Conservation (phyloP, 495 filamentous ascomycete species). For the Talaromyces trachyspermus region DNA sequence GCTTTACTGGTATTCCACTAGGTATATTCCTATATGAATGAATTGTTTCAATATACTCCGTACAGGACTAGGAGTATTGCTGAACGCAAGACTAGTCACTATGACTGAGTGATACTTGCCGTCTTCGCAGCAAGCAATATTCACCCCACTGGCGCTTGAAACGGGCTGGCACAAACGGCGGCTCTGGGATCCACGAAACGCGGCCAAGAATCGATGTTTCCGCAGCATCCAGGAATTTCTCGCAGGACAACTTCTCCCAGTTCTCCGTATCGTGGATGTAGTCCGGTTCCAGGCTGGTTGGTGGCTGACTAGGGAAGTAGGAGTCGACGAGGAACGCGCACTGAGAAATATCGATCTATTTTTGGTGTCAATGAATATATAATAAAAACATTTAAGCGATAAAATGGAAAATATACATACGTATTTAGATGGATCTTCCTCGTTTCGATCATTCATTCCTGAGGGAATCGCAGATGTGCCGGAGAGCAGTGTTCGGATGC, state of each 20-base stretch:
- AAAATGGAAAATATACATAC: conserved; percentile 46
- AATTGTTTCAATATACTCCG: too few relatives aligned
- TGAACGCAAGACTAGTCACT: neutral
- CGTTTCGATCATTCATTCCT: conserved; percentile 91
- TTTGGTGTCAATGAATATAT: neutral
- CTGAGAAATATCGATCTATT: conserved; percentile 55
- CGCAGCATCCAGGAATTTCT: conserved; percentile 72
- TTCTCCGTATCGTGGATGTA: conserved; percentile 58
- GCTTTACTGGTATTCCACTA: neutral
- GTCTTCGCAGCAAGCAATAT: conserved; percentile 68
- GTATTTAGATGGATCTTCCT: conserved; percentile 83
- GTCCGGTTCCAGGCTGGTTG: conserved; percentile 60
- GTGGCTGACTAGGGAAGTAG: conserved; percentile 53
- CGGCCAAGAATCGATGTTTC: conserved; percentile 67
- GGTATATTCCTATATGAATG: too few relatives aligned
- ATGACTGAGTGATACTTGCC: too few relatives aligned
- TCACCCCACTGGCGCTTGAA: conserved; percentile 70
- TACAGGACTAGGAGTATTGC: too few relatives aligned
- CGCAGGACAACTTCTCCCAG: conserved; percentile 71
- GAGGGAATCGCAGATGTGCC: conserved; percentile 72
- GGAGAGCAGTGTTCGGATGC: conserved; percentile 53
- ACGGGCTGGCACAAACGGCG: conserved; percentile 57
- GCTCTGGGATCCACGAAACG: conserved; percentile 77
- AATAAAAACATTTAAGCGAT: conserved; percentile 1
- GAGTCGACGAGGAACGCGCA: conserved; percentile 89